These are phyloP conservation scores for Flammula alnicola DNA, from an alignment of 1,284 basidiomycete species.

Conservation along the genomic window DNA sequence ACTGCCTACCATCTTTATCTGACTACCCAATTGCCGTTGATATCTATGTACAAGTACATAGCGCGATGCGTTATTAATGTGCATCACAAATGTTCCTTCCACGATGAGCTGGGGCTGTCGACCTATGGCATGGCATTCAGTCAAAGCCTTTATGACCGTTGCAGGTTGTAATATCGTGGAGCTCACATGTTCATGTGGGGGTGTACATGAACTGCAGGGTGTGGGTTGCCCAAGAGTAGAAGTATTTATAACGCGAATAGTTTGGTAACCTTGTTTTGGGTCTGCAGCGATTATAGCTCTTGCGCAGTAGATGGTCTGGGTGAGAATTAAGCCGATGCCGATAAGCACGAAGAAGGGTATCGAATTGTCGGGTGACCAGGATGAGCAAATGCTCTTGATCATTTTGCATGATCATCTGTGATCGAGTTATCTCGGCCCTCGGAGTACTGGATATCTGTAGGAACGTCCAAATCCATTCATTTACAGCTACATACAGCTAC, in stretches of 20 bases:
- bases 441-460: conserved; percentile 13
- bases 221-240: too few relatives aligned
- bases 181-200: conserved; percentile 3
- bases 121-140: too few relatives aligned
- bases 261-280: conserved; percentile 7
- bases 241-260: conserved; percentile 3
- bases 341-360: too few relatives aligned
- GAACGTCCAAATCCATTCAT: conserved; percentile 19
- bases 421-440: conserved; percentile 12
- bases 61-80: too few relatives aligned
- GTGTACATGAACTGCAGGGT: background rate
- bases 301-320: conserved; percentile 2
- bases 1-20: too few relatives aligned
- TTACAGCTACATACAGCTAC: conserved; percentile 15
- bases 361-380: conserved; percentile 13
- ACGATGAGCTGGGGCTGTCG: too few relatives aligned
- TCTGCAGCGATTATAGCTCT: too few relatives aligned
- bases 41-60: too few relatives aligned
- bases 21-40: too few relatives aligned
- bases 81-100: too few relatives aligned
- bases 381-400: conserved; percentile 3
- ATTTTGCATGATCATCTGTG: conserved; percentile 5
- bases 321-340: conserved; percentile 1
- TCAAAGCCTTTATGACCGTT: too few relatives aligned
- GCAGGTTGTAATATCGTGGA: conserved; percentile 2